These are phyloP conservation scores for Cytospora mali DNA, from an alignment of 2,329 filamentous ascomycete species.

Conservation along the genomic window DNA sequence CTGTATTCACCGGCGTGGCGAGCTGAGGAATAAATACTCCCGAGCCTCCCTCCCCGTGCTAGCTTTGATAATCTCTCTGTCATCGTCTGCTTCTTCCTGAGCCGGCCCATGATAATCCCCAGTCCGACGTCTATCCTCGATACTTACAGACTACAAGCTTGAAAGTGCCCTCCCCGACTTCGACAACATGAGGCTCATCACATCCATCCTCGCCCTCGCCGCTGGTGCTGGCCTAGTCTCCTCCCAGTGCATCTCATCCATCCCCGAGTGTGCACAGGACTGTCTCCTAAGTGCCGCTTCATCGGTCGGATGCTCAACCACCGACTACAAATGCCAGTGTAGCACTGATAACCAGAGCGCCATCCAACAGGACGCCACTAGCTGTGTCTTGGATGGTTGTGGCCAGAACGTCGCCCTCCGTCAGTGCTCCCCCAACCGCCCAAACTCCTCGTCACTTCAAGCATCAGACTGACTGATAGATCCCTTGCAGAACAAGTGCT, in stretches of 20 bases:
- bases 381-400: slow-evolving; percentile 17
- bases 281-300: slow-evolving; percentile 5
- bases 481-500: slow-evolving; percentile 12
- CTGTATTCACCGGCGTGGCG: background rate
- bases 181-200: slow-evolving; percentile 16
- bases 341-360: slow-evolving; percentile 4
- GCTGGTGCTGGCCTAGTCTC: slow-evolving; percentile 8
- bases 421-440: background rate
- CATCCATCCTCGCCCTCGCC: slow-evolving; percentile 1
- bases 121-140: background rate
- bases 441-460: background rate
- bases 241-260: slow-evolving; percentile 19
- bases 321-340: slow-evolving; percentile 20
- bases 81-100: background rate
- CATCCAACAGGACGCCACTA: slow-evolving; percentile 12
- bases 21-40: slow-evolving; percentile 2
- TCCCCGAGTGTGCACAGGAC: slow-evolving; percentile 19
- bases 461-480: background rate
- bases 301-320: slow-evolving; percentile 13
- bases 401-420: slow-evolving; percentile 10
- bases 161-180: background rate
- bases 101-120: background rate
- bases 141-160: background rate
- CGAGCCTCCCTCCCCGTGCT: background rate
- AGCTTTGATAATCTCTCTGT: background rate